Conservation (phyloP, 257 asterid species). For the Gentiana dahurica region DNA sequence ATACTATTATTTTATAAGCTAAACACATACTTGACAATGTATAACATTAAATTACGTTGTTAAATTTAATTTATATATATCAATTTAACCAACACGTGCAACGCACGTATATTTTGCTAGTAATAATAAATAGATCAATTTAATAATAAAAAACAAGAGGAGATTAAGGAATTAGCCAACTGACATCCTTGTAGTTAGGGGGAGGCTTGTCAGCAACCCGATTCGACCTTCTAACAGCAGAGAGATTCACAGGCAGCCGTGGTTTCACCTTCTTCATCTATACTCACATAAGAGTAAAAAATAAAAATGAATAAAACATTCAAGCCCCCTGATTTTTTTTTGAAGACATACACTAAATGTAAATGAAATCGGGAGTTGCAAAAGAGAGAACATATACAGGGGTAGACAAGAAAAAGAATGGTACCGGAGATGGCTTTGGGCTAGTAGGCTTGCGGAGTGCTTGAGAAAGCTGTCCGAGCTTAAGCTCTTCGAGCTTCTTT, state of each 20-base stretch:
- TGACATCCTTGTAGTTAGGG: constrained; percentile 53
- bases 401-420: background rate
- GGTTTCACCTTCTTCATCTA: constrained; percentile 72
- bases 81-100: no score
- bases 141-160: background rate
- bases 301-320: background rate
- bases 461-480: constrained; percentile 42
- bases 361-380: background rate
- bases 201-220: constrained; percentile 53
- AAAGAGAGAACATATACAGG: background rate
- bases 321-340: constrained; percentile 45
- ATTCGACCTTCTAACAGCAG: constrained; percentile 44
- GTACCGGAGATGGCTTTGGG: constrained; percentile 51
- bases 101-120: no score
- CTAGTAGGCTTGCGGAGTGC: constrained; percentile 25
- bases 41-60: no score
- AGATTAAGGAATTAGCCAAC: background rate
- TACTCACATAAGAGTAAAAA: background rate
- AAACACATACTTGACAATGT: no score
- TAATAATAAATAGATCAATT: no score
- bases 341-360: constrained; percentile 18
- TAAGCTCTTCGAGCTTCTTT: constrained; percentile 59
- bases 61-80: no score
- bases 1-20: no score
- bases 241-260: constrained; percentile 24